Evolutionary conservation across 2,329 filamentous ascomycete species (phyloP).

Genomic region (Didymella arachidicola): DNA sequence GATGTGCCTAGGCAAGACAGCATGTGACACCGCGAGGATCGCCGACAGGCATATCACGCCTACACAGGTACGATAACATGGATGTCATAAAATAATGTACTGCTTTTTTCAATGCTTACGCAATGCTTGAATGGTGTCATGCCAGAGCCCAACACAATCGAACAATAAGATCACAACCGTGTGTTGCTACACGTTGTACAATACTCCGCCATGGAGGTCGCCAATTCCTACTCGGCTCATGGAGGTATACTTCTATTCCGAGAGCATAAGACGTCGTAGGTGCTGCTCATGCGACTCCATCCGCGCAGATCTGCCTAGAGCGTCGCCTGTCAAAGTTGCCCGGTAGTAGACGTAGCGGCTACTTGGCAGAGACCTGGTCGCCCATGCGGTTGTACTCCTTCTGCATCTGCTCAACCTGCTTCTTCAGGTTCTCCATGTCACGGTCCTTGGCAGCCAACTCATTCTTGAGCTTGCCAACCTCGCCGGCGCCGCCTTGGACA

Average conservation of each 20-base stretch:
- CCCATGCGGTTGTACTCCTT: constrained; percentile 86
- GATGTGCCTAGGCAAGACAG: constrained; percentile 1
- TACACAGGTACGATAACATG: neutral
- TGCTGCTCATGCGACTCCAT: constrained; percentile 18
- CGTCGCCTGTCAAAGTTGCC: constrained; percentile 21
- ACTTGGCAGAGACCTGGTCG: constrained; percentile 76
- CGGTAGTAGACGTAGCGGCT: constrained; percentile 14
- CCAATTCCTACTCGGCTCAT: neutral
- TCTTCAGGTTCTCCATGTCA: constrained; percentile 88
- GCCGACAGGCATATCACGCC: neutral
- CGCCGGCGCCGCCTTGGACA: constrained; percentile 72
- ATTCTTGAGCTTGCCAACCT: constrained; percentile 74
- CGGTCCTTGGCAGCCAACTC: constrained; percentile 76
- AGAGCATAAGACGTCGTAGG: constrained; percentile 18
- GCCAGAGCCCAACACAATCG: constrained; percentile 9
- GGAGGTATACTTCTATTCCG: neutral
- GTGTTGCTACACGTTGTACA: constrained; percentile 3
- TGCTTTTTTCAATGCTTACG: constrained; percentile 2
- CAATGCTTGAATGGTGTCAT: constrained; percentile 9
- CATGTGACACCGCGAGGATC: constrained; percentile 12
- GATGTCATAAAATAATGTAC: neutral
- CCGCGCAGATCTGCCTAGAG: constrained; percentile 16
- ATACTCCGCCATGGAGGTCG: neutral
- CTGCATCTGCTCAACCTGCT: constrained; percentile 84
- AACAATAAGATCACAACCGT: constrained; percentile 11